A percentile compares a stretch with the other conserved stretches of the same genome.
These are phyloP conservation scores for Neoascochyta sp. DNA, from an alignment of 2,329 filamentous ascomycete species.

Conservation along the genomic window DNA sequence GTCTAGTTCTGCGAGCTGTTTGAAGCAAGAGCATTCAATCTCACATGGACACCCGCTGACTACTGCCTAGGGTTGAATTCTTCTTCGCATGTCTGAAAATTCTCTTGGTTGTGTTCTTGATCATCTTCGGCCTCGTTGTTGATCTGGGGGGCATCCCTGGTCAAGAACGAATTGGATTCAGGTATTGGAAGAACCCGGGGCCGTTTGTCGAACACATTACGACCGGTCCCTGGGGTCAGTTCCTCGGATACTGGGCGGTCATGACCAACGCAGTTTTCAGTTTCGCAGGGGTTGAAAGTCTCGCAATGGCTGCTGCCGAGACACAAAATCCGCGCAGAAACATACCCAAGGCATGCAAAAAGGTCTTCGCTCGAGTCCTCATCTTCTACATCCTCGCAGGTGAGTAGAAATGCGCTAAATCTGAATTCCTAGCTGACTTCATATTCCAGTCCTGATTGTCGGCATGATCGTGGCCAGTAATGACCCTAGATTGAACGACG, in stretches of 20 bases:
- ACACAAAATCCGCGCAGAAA: conserved; percentile 28
- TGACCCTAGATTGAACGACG: conserved; percentile 49
- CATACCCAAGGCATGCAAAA: conserved; percentile 52
- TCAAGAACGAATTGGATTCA: conserved; percentile 51
- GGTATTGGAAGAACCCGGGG: conserved; percentile 65
- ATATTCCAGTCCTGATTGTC: conserved; percentile 46
- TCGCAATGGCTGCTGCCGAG: conserved; percentile 31
- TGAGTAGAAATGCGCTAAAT: conserved; percentile 9
- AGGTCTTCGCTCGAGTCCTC: conserved; percentile 52
- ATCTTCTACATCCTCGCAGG: conserved; percentile 50
- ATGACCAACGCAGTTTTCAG: conserved; percentile 50
- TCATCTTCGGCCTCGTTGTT: conserved; percentile 28
- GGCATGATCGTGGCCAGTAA: conserved; percentile 55
- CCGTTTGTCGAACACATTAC: conserved; percentile 47
- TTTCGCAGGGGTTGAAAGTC: conserved; percentile 25
- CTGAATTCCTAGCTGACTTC: not conserved
- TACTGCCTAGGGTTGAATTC: conserved; percentile 50
- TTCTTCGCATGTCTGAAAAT: conserved; percentile 49
- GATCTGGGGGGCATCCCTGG: conserved; percentile 27
- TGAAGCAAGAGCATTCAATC: no score
- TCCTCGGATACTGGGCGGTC: conserved; percentile 56
- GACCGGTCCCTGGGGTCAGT: conserved; percentile 55
- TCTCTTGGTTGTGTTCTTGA: conserved; percentile 25
- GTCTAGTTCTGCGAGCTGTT: no score
- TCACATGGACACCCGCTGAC: no score